These are phyloP conservation scores for Naganishia randhawae DNA, from an alignment of 768 basidiomycete species.

Conservation along the genomic window DNA sequence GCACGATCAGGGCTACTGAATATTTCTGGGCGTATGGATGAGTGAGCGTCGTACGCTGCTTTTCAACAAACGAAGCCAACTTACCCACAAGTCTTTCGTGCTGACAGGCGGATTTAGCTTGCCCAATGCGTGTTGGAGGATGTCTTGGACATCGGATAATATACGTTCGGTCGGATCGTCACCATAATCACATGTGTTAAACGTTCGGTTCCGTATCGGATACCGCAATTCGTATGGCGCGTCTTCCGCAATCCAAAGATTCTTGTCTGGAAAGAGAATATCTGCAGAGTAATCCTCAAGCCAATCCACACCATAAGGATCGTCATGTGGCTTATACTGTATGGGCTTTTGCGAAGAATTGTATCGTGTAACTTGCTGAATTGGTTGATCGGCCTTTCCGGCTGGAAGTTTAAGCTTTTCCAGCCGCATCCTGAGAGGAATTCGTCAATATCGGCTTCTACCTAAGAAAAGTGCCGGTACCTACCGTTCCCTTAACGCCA, in stretches of 20 bases:
- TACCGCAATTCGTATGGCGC: constrained; percentile 71
- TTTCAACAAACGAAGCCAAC: background rate
- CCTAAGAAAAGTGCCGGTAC: background rate
- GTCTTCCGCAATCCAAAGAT: constrained; percentile 55
- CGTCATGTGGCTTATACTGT: constrained; percentile 77
- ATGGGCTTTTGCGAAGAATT: constrained; percentile 69
- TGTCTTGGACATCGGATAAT: constrained; percentile 31
- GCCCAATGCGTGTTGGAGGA: constrained; percentile 18
- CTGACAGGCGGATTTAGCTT: constrained; percentile 27
- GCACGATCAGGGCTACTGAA: constrained; percentile 80
- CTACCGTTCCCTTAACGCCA: constrained; percentile 11
- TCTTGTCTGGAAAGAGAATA: constrained; percentile 29
- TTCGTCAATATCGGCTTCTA: background rate
- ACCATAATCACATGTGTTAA: constrained; percentile 73
- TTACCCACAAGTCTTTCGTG: constrained; percentile 38
- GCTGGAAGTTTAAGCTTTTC: constrained; percentile 63
- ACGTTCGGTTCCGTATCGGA: constrained; percentile 75
- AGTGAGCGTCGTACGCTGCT: background rate
- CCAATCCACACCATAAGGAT: constrained; percentile 81
- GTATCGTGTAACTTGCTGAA: constrained; percentile 39
- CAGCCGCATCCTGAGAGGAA: constrained; percentile 46
- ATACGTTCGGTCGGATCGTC: constrained; percentile 31
- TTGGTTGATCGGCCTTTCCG: constrained; percentile 42
- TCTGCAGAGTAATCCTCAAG: constrained; percentile 59
- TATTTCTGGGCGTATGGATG: constrained; percentile 59